Conservation (phyloP, 176 grass and related monocot species). For the Tillandsia fasciculata region DNA sequence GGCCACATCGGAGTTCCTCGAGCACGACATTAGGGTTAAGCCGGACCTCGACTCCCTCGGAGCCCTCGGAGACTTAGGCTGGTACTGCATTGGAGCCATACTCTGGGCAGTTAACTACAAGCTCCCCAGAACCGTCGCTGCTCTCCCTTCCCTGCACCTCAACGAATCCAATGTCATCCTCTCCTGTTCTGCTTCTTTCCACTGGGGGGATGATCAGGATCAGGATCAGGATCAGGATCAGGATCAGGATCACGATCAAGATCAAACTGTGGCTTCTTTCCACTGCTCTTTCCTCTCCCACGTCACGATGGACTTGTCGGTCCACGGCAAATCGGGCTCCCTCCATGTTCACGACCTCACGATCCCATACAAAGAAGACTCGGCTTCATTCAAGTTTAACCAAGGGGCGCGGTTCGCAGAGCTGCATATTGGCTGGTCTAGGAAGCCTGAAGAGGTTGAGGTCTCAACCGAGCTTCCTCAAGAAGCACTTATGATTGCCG, state of each 20-base stretch:
- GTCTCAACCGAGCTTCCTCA: constrained; percentile 8
- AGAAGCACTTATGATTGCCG: constrained; percentile 9
- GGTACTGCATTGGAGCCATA: constrained; percentile 22
- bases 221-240: too few species aligned
- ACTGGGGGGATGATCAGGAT: constrained; percentile 12
- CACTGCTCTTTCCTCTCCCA: constrained; percentile 14
- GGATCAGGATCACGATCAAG: not conserved
- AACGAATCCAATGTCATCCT: constrained; percentile 12
- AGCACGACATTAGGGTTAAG: constrained; percentile 19
- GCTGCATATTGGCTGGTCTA: constrained; percentile 5
- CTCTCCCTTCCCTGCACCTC: not conserved
- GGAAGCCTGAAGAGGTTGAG: not conserved
- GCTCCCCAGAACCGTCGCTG: constrained; percentile 6
- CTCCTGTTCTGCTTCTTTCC: constrained; percentile 1
- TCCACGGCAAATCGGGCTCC: not conserved
- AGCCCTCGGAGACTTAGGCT: constrained; percentile 13
- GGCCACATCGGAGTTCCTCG: constrained; percentile 2
- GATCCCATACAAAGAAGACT: constrained; percentile 5
- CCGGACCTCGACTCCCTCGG: constrained; percentile 9
- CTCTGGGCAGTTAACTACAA: constrained; percentile 17
- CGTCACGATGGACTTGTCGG: not conserved
- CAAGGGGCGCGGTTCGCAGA: not conserved
- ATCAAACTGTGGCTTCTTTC: constrained; percentile 10
- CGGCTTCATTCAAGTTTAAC: constrained; percentile 7
- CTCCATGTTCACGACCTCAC: constrained; percentile 7